Evolutionary conservation across 192 early-diverging fungal genomes (phyloP).

Genomic region (Geranomyces michiganensis): DNA sequence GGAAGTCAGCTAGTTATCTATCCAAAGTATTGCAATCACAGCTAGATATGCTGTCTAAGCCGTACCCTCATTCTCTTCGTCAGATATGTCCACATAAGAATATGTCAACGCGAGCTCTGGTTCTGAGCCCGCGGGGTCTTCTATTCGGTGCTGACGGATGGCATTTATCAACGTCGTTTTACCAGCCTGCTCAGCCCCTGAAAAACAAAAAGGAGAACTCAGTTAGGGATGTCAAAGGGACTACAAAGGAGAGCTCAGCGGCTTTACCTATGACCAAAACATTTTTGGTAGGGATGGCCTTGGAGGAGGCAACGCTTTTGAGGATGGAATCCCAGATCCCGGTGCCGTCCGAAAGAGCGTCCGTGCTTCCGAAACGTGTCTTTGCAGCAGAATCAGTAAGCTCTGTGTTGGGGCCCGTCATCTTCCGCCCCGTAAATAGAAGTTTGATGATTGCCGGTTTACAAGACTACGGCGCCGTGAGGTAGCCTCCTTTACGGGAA

Average conservation of each 20-base stretch:
- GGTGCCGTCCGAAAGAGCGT: background rate
- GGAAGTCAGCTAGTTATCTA: background rate
- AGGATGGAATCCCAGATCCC: conserved; percentile 85
- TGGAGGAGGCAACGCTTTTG: conserved; percentile 72
- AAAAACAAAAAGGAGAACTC: background rate
- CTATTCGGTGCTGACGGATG: conserved; percentile 49
- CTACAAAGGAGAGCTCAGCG: background rate
- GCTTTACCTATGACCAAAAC: conserved; percentile 76
- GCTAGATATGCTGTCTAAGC: background rate
- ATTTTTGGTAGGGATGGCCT: conserved; percentile 73
- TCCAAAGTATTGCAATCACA: background rate
- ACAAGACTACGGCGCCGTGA: too few species aligned
- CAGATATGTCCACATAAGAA: conserved; percentile 80
- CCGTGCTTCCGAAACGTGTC: background rate
- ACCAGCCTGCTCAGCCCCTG: conserved; percentile 77
- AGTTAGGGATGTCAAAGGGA: background rate
- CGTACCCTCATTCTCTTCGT: conserved; percentile 84
- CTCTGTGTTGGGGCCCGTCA: too few species aligned
- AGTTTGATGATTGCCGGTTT: too few species aligned
- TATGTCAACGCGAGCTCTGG: conserved; percentile 83
- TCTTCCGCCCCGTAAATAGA: too few species aligned
- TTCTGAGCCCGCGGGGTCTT: conserved; percentile 46
- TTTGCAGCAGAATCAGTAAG: too few species aligned
- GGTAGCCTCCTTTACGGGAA: too few species aligned
- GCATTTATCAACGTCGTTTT: conserved; percentile 78